phyloP scores from a whole-genome alignment of 1,139 yeast genomes.

The Zygosaccharomyces pseudobailii region DNA sequence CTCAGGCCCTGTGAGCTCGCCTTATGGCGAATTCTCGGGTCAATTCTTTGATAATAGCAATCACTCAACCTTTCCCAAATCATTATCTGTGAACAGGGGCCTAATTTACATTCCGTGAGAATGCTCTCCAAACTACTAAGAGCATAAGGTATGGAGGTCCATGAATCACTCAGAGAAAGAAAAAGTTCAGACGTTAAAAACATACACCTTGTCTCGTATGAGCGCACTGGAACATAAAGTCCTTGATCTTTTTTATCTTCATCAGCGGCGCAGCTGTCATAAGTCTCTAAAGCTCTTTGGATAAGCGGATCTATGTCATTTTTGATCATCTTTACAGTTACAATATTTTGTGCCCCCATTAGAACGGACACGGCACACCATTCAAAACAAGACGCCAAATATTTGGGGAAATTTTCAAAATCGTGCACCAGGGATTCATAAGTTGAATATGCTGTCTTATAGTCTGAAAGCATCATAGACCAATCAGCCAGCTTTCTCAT shows the following conservation, averaged over 20 bases:
- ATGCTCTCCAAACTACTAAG: conserved; percentile 38
- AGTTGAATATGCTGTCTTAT: conserved; percentile 75
- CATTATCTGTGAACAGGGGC: conserved; percentile 37
- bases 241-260: conserved; percentile 18
- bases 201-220: conserved; percentile 39
- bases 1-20: conserved; percentile 7
- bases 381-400: conserved; percentile 82
- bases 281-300: conserved; percentile 43
- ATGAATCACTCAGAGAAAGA: conserved; percentile 37
- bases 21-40: conserved; percentile 29
- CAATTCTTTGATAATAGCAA: conserved; percentile 36
- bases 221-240: conserved; percentile 33
- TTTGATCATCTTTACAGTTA: conserved; percentile 56
- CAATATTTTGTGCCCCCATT: conserved; percentile 62
- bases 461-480: conserved; percentile 84
- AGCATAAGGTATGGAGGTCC: conserved; percentile 40
- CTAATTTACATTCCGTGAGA: conserved; percentile 32
- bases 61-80: conserved; percentile 47
- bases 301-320: conserved; percentile 53
- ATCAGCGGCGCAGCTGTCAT: conserved; percentile 20
- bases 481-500: conserved; percentile 86
- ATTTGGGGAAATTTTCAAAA: conserved; percentile 43
- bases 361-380: conserved; percentile 74
- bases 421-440: conserved; percentile 82
- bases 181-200: conserved; percentile 37